Conservation (phyloP, 148 eudicot species). For the Cornus controversa region DNA sequence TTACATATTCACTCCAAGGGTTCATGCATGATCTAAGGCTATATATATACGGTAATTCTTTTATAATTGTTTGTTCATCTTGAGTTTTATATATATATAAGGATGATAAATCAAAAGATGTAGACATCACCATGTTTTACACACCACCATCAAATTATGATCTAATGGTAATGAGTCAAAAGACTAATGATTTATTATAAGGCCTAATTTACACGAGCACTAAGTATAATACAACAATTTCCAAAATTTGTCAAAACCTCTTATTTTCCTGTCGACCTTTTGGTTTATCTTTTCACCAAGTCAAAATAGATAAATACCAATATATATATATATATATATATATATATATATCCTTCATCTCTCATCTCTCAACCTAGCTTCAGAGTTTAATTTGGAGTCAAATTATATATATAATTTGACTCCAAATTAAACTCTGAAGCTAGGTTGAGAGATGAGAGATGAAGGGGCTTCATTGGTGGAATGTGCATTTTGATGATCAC, state of each 20-base stretch:
- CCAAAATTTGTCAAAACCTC: not conserved
- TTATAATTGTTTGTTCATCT: too few species aligned
- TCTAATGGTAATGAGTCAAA: not conserved
- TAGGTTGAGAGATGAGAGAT: not conserved
- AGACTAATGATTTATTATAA: not conserved
- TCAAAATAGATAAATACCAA: not conserved
- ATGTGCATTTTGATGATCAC: constrained; percentile 17
- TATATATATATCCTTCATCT: too few species aligned
- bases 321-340: too few species aligned
- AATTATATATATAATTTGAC: not conserved
- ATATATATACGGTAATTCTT: too few species aligned
- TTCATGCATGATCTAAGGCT: too few species aligned
- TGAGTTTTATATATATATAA: not conserved
- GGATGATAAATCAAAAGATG: too few species aligned
- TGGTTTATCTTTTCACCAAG: not conserved
- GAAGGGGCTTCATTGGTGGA: constrained; percentile 4
- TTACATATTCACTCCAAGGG: too few species aligned
- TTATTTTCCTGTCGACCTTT: not conserved
- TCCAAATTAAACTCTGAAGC: not conserved
- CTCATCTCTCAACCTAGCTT: not conserved
- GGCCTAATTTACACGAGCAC: too few species aligned
- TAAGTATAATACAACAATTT: too few species aligned
- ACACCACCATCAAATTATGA: not conserved
- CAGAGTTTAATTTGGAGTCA: not conserved
- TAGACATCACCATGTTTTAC: not conserved